A percentile compares a stretch with the other conserved stretches of the same genome.
Evolutionary conservation across 2,329 filamentous ascomycete genomes (phyloP).

Genomic region (Biscogniauxia mediterranea): DNA sequence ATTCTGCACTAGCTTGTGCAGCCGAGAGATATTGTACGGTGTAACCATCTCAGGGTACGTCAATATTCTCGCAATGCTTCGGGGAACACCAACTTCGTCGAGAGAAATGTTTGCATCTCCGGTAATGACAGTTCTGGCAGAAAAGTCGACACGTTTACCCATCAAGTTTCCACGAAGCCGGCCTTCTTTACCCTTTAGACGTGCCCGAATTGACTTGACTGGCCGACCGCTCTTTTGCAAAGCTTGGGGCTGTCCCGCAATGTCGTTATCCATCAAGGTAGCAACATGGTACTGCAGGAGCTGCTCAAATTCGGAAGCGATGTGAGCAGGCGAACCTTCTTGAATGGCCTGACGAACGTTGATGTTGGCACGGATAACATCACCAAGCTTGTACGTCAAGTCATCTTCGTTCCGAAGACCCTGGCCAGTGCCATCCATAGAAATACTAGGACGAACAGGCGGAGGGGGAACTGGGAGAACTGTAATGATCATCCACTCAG

Average conservation of each 20-base stretch:
- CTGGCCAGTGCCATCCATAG: constrained; percentile 89
- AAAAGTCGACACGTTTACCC: constrained; percentile 99
- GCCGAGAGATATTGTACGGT: constrained; percentile 92
- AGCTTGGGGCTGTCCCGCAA: constrained; percentile 90
- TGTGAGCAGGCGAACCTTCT: constrained; percentile 88
- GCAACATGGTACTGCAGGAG: constrained; percentile 96
- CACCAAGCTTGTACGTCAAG: constrained; percentile 97
- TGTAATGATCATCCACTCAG: constrained; percentile 97
- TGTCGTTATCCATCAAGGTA: constrained; percentile 99
- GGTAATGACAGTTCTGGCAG: constrained; percentile 98
- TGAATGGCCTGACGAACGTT: constrained; percentile 89
- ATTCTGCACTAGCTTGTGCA: constrained; percentile 86
- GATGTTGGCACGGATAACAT: constrained; percentile 96
- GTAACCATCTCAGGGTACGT: constrained; percentile 98
- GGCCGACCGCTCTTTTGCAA: constrained; percentile 96
- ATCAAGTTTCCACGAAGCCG: constrained; percentile 97
- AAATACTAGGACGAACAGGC: constrained; percentile 93
- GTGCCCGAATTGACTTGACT: constrained; percentile 93
- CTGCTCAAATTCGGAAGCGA: constrained; percentile 85
- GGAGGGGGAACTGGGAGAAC: constrained; percentile 94
- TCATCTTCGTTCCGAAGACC: constrained; percentile 97
- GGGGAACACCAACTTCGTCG: constrained; percentile 94
- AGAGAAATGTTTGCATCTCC: constrained; percentile 95
- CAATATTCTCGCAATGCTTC: constrained; percentile 86
- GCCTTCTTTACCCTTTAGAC: constrained; percentile 98